Evolutionary conservation across 208 protist species (phyloP).

Genomic region (Leishmania arabica): DNA sequence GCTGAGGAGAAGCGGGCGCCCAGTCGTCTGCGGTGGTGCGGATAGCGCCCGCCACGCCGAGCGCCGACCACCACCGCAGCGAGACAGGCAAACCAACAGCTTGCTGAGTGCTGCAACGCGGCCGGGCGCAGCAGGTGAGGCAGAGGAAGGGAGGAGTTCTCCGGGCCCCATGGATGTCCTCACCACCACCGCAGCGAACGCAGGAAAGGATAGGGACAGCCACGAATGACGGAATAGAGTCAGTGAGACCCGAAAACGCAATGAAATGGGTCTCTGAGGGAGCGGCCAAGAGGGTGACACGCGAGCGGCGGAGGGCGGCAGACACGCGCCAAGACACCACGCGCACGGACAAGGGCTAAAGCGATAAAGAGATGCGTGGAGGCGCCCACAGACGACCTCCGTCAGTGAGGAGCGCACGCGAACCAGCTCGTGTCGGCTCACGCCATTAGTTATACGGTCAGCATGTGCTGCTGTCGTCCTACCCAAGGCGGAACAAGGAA

Average conservation of each 20-base stretch:
- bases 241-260: no score
- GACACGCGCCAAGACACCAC: background rate
- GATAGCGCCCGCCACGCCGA: background rate
- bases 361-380: no score
- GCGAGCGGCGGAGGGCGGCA: background rate
- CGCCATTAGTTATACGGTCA: no score
- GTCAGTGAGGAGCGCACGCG: no score
- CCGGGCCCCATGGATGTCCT: background rate
- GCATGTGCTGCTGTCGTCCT: no score
- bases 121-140: background rate
- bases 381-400: no score
- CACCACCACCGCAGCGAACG: background rate
- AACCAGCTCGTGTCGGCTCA: no score
- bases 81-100: no score
- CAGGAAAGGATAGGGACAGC: background rate
- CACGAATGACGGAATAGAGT: background rate
- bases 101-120: background rate
- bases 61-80: background rate
- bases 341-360: no score
- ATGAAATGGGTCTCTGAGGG: background rate
- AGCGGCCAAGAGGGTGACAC: background rate
- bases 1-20: background rate
- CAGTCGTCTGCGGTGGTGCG: background rate
- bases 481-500: no score
- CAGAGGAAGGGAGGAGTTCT: background rate